Base-by-base conservation (phyloP, 2,329 filamentous ascomycete species). In the Trichoderma koningii region DNA sequence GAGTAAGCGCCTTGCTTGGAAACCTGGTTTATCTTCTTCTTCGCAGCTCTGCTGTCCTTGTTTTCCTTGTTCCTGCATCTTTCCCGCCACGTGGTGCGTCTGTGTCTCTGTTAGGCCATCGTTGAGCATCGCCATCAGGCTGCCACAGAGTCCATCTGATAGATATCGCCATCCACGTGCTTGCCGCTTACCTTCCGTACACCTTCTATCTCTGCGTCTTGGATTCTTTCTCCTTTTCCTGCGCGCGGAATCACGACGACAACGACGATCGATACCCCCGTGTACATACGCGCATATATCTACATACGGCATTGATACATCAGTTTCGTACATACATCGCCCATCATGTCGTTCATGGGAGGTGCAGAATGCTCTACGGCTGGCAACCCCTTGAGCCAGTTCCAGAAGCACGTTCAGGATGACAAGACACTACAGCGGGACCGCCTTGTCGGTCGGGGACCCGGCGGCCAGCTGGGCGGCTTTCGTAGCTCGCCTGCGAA, bases 341-440 rank as follows among this genome's bases (percentile, higher is more conserved):
- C 28, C 65, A 82, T 68, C 70, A 98, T 99, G 94, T 97, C 94
- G 63, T 98, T 99, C 78, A 85, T 98, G 73, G 91, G 92, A 79
- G 92, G 94, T 72, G 91, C 94, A 72, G 95, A 98, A 81, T 99
- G 95, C 84, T 98, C 94, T 64, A 96, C 95, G 68, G 93, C 91
- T 69, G 92, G 90, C 74, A 99, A 99, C 78, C 95, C 96, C 65
- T 88, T 99, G 73, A 94, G 92, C 76, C 95, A 98, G 82, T 96
- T 99, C 77, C 92, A 93, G 69, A 99, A 99, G 79, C 93, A 97
- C 78, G 92, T 95, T 65, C 91, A 96, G 75, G 92, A 96, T 84
- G 95, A 99, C 81, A 96, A 93, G 80, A 95, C 91, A 65, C 82
- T 98, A 65, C 95, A 98, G 80, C 86, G 93, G 73, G 95, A 99